A percentile compares a stretch with the other conserved stretches of the same genome.
Evolutionary conservation across 768 basidiomycete species (phyloP).

Genomic region (Rhizopogon vesiculosus): DNA sequence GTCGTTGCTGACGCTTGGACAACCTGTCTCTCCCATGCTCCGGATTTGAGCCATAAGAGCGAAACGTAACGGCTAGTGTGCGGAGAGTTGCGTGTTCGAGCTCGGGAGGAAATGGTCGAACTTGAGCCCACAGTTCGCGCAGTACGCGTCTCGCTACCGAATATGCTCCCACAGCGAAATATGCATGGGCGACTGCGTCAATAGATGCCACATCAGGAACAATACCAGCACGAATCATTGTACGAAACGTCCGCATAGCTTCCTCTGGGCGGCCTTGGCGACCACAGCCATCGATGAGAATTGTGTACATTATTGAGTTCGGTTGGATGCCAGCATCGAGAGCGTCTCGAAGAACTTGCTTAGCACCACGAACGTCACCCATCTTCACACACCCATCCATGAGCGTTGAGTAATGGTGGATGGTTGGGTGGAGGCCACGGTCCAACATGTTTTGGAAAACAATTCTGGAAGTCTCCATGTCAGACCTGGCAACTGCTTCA

Average conservation of each 20-base stretch:
- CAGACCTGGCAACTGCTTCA: conserved; percentile 48
- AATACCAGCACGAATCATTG: conserved; percentile 59
- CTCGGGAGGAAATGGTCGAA: conserved; percentile 55
- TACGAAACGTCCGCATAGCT: conserved; percentile 52
- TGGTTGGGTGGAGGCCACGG: conserved; percentile 67
- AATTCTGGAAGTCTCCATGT: conserved; percentile 46
- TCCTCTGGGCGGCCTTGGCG: conserved; percentile 49
- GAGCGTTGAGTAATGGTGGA: conserved; percentile 68
- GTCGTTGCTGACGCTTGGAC: conserved; percentile 28
- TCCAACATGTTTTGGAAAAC: conserved; percentile 56
- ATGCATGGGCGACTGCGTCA: conserved; percentile 67
- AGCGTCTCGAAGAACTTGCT: conserved; percentile 50
- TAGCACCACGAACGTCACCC: conserved; percentile 58
- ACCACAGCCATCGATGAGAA: conserved; percentile 68
- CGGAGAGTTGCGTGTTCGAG: conserved; percentile 40
- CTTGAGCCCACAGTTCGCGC: conserved; percentile 57
- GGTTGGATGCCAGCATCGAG: conserved; percentile 45
- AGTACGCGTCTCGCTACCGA: conserved; percentile 49
- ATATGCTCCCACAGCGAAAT: conserved; percentile 52
- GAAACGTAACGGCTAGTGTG: conserved; percentile 44
- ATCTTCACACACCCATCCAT: conserved; percentile 65
- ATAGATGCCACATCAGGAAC: conserved; percentile 68
- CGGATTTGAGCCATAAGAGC: conserved; percentile 28
- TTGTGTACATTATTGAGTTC: conserved; percentile 70
- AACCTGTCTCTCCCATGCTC: conserved; percentile 15